Conservation (phyloP, 768 basidiomycete genomes). For the Amanita jacksonii region DNA sequence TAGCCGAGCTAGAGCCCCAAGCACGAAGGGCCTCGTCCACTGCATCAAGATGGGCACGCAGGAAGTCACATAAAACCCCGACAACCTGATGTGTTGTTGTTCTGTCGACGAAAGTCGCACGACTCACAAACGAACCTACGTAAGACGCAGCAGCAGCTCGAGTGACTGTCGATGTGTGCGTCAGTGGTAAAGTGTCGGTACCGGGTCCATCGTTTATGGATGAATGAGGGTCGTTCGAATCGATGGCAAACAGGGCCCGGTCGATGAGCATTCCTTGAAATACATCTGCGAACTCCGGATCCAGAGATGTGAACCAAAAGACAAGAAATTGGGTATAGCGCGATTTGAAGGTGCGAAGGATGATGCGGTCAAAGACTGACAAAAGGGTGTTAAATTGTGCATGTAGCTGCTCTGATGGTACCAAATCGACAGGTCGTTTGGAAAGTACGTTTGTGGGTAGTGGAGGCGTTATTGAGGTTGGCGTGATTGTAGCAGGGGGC, state of each 20-base stretch:
- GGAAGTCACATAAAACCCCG: conserved; percentile 76
- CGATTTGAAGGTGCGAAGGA: conserved; percentile 93
- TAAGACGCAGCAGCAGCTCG: conserved; percentile 92
- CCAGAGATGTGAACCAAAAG: conserved; percentile 92
- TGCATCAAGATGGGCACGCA: conserved; percentile 69
- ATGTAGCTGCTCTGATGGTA: conserved; percentile 22
- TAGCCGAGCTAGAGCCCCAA: conserved; percentile 19
- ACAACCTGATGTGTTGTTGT: conserved; percentile 67
- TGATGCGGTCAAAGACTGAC: conserved; percentile 87
- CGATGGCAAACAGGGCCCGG: conserved; percentile 56
- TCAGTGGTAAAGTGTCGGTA: conserved; percentile 19
- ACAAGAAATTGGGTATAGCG: conserved; percentile 96
- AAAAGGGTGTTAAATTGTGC: conserved; percentile 82
- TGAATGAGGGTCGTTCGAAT: conserved; percentile 12
- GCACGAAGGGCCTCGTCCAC: conserved; percentile 41
- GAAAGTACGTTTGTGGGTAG: conserved; percentile 18
- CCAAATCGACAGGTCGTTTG: background rate
- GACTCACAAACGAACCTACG: conserved; percentile 84
- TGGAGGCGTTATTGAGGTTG: conserved; percentile 16
- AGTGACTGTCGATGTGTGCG: conserved; percentile 54
- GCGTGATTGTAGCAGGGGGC: background rate
- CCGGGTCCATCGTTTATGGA: background rate
- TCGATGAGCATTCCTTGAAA: conserved; percentile 95
- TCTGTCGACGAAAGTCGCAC: conserved; percentile 78
- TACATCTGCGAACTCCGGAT: conserved; percentile 80